Evolutionary conservation across 768 basidiomycete species (phyloP).

Genomic region (Polyporus arcularius): DNA sequence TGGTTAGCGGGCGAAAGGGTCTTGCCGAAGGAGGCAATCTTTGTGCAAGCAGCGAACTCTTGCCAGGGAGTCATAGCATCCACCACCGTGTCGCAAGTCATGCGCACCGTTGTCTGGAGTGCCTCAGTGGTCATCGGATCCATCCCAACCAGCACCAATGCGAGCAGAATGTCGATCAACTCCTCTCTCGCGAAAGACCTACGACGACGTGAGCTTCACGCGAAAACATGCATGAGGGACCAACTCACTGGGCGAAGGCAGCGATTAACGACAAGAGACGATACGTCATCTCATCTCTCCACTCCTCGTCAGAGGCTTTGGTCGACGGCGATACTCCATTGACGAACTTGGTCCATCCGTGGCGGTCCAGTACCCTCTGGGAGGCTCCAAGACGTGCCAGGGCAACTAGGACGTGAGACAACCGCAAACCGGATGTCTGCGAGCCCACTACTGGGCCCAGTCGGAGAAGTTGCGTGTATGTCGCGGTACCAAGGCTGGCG

Average conservation of each 20-base stretch:
- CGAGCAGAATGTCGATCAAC: slow-evolving; percentile 48
- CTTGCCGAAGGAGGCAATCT: slow-evolving; percentile 42
- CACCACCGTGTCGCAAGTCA: slow-evolving; percentile 50
- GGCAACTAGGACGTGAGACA: slow-evolving; percentile 36
- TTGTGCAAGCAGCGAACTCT: slow-evolving; percentile 50
- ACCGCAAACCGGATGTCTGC: slow-evolving; percentile 33
- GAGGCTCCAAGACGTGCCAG: slow-evolving; percentile 50
- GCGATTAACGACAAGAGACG: slow-evolving; percentile 46
- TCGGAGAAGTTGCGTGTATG: slow-evolving; percentile 15
- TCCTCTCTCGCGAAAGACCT: slow-evolving; percentile 33
- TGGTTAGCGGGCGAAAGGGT: slow-evolving; percentile 51
- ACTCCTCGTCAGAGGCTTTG: slow-evolving; percentile 17
- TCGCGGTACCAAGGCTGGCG: slow-evolving; percentile 26
- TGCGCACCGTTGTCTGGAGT: slow-evolving; percentile 47
- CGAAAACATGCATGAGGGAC: neutral
- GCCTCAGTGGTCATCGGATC: slow-evolving; percentile 50
- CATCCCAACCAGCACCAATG: slow-evolving; percentile 56
- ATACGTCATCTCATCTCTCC: slow-evolving; percentile 33
- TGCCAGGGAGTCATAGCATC: slow-evolving; percentile 34
- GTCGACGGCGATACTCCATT: neutral
- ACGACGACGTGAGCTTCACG: neutral
- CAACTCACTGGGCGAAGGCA: slow-evolving; percentile 48
- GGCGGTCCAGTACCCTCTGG: slow-evolving; percentile 33
- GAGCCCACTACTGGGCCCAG: slow-evolving; percentile 28
- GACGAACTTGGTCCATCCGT: slow-evolving; percentile 30